Evolutionary conservation across 352 stramenopile species (phyloP).

Genomic region (Phytopythium mirpurense): DNA sequence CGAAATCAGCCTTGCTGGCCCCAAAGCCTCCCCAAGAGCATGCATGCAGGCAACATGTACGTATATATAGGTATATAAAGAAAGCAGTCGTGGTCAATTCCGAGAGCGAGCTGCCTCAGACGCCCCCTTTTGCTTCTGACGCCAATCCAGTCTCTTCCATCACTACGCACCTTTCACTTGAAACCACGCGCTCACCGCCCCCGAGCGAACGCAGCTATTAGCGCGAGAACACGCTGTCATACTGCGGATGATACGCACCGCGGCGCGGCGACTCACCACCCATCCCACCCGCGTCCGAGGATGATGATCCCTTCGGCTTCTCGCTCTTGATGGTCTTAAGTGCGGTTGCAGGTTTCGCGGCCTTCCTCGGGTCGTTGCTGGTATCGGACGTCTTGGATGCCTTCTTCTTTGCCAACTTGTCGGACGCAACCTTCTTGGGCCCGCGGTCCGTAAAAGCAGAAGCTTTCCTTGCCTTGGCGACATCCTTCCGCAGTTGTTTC

Average conservation of each 20-base stretch:
- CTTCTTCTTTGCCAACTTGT: slow-evolving; percentile 39
- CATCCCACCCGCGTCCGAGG: background rate
- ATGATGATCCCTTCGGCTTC: slow-evolving; percentile 5
- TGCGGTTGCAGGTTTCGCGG: slow-evolving; percentile 6
- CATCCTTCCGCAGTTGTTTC: slow-evolving; percentile 44
- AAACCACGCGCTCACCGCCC: background rate
- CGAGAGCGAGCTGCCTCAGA: background rate
- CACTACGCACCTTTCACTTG: background rate
- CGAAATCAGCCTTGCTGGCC: too few species aligned
- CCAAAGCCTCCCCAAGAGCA: background rate
- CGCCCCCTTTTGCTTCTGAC: too few species aligned
- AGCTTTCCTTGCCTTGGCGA: slow-evolving; percentile 23
- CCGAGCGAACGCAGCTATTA: slow-evolving; percentile 11
- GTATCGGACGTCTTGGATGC: slow-evolving; percentile 9
- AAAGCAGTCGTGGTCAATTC: background rate
- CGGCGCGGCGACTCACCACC: slow-evolving; percentile 6
- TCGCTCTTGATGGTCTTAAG: slow-evolving; percentile 11
- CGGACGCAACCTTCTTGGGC: slow-evolving; percentile 18
- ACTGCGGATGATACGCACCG: slow-evolving; percentile 41
- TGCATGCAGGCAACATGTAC: background rate
- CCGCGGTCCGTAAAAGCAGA: slow-evolving; percentile 15
- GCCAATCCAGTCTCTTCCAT: too few species aligned
- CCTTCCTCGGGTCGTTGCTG: slow-evolving; percentile 7
- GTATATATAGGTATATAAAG: slow-evolving; percentile 2
- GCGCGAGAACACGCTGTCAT: slow-evolving; percentile 63